phyloP scores from a whole-genome alignment of 177 flowering plant species.

The Vitis hybrid region DNA sequence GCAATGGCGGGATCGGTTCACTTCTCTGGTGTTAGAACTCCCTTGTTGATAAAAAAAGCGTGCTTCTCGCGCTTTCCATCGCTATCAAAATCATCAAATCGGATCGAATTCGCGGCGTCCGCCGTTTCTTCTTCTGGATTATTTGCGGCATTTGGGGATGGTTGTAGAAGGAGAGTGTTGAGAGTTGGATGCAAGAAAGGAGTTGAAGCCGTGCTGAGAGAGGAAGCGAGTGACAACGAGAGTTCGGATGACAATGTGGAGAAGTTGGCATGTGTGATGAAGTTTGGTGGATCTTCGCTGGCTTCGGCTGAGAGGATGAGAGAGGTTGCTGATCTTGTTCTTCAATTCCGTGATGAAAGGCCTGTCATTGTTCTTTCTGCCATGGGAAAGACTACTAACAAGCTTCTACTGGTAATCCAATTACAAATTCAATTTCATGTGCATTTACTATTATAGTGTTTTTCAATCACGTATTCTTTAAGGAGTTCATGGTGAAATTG shows the following conservation, averaged over 20 bases:
- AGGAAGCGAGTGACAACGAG: constrained; percentile 1
- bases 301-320: constrained; percentile 75
- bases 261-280: constrained; percentile 62
- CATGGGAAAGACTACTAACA: constrained; percentile 82
- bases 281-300: constrained; percentile 93
- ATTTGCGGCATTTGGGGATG: background rate
- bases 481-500: background rate
- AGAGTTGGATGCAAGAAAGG: background rate
- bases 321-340: constrained; percentile 74
- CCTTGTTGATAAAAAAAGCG: background rate
- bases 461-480: too few relatives aligned
- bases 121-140: background rate
- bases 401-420: constrained; percentile 56
- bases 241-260: background rate
- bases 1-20: constrained; percentile 16
- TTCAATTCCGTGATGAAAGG: constrained; percentile 69
- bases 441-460: background rate
- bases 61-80: constrained; percentile 1
- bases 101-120: background rate
- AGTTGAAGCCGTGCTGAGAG: constrained; percentile 2
- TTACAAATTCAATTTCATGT: background rate
- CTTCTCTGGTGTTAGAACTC: constrained; percentile 6
- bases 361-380: constrained; percentile 96
- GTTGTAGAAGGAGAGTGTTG: background rate
- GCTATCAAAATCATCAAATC: background rate